These are phyloP conservation scores for Aquilaria agallochum DNA, from an alignment of 441 rosid species.

Conservation along the genomic window DNA sequence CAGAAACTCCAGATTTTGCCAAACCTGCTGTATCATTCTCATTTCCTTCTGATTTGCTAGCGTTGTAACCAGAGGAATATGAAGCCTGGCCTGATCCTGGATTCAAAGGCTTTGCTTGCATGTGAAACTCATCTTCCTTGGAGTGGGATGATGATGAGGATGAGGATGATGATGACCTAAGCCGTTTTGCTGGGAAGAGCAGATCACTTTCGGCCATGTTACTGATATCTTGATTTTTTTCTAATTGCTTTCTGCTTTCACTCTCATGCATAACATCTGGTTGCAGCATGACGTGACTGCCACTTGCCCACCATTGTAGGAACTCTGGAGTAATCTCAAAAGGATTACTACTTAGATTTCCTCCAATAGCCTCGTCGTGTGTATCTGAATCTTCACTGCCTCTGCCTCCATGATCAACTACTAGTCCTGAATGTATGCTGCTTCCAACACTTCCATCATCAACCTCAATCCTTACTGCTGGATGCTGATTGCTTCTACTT, in stretches of 20 bases:
- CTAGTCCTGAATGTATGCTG: background rate
- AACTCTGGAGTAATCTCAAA: conserved; percentile 4
- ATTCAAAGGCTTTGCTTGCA: conserved; percentile 14
- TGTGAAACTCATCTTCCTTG: conserved; percentile 23
- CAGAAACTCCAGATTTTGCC: conserved; percentile 33
- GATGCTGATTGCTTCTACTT: conserved; percentile 10
- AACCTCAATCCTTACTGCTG: background rate
- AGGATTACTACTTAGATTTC: conserved; percentile 5
- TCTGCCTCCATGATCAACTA: background rate
- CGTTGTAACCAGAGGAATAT: conserved; percentile 10
- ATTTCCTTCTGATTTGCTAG: conserved; percentile 19
- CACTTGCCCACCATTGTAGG: background rate
- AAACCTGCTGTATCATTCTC: conserved; percentile 22
- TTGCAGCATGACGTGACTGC: background rate
- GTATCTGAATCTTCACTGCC: background rate
- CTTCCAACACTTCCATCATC: conserved; percentile 10
- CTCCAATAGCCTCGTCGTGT: background rate
- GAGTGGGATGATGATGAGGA: conserved; percentile 27
- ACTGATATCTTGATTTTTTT: background rate
- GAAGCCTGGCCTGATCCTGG: conserved; percentile 10
- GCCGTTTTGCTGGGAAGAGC: conserved; percentile 2
- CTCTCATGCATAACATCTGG: conserved; percentile 6
- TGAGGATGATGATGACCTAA: conserved; percentile 18
- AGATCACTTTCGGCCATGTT: conserved; percentile 5
- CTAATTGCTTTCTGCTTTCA: conserved; percentile 10